A percentile compares a stretch with the other conserved stretches of the same genome.
phyloP scores from a whole-genome alignment of 2,329 filamentous ascomycete species.

The Colletotrichum tofieldiae region DNA sequence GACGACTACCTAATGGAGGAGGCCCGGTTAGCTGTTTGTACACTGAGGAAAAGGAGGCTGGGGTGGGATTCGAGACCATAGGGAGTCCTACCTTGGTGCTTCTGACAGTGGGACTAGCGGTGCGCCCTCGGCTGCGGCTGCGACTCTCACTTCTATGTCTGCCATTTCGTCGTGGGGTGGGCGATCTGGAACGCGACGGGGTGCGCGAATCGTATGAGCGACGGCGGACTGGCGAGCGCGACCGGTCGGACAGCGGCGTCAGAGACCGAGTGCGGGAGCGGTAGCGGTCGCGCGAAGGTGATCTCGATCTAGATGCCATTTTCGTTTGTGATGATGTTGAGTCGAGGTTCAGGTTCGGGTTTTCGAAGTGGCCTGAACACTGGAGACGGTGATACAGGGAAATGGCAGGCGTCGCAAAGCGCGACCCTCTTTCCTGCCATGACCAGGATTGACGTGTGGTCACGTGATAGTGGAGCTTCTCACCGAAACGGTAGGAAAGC shows the following conservation, averaged over 20 bases:
- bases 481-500: background rate
- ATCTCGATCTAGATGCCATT: conserved; percentile 44
- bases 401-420: conserved; percentile 9
- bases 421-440: conserved; percentile 15
- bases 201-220: conserved; percentile 52
- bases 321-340: conserved; percentile 3
- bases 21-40: conserved; percentile 13
- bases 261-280: conserved; percentile 55
- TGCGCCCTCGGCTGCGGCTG: conserved; percentile 49
- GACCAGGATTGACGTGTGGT: conserved; percentile 12
- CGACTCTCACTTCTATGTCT: conserved; percentile 51
- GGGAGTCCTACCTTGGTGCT: conserved; percentile 67
- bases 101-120: conserved; percentile 52
- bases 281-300: conserved; percentile 49
- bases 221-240: conserved; percentile 53
- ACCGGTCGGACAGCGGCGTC: conserved; percentile 53
- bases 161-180: conserved; percentile 54
- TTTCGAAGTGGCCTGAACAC: background rate
- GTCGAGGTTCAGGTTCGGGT: background rate
- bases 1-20: conserved; percentile 83
- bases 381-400: background rate
- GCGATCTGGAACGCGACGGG: conserved; percentile 51
- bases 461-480: background rate
- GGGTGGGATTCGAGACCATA: conserved; percentile 37
- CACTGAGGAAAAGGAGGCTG: conserved; percentile 20